Base-by-base conservation (phyloP, 2,329 filamentous ascomycete species). In the Paecilomyces dactylethromorphus region DNA sequence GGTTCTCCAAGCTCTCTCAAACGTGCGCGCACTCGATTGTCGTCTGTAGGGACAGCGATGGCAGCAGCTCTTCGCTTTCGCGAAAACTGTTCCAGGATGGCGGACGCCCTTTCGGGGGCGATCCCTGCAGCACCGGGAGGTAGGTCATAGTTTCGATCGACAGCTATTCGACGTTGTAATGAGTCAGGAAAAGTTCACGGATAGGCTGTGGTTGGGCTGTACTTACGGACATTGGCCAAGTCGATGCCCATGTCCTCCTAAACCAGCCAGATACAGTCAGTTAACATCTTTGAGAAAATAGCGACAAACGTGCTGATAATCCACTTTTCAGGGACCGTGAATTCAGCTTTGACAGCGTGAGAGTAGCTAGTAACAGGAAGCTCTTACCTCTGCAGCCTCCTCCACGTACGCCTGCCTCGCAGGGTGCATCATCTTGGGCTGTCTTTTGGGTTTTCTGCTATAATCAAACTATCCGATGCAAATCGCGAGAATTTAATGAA, bases 371-470 rank as follows among this genome's bases (percentile, higher is more conserved):
- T 60, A 60, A 58, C 50, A 55, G 59, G 58, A 22, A 56, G 56
- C 57, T 59, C 56, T 69, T 82, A 89, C 87, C 80, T 88, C 83
- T 56, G 82, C 76, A 71, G 82, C 76, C 71, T 97, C 93, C 81
- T 97, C 93, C 64, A 97, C 92, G 76, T 95, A 97, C 50, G 93
- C 93, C 76, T 93, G 89, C 65, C 94, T 86, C 73, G 93, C 87
- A 59, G 93, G 93, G 80, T 97, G 93, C 79, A 96, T 83, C 73
- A 78, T 83, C 71, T 70, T 76, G 67, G 62, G 26, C 7, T 59
- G 57, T 55, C 29, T n/a, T n/a, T 24, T 4, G 15, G n/a, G 15
- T 3, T 45, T 6, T 45, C 39, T 10, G 15, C 39, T 45, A 3
- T 45, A n/a, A 5, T 15, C 39, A 45, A 26, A 6, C 1, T 33